Percentiles rank a stretch among this genome's conserved stretches.
phyloP scores from a whole-genome alignment of 495 filamentous ascomycete species.

The Mytilinidion resinicola region DNA sequence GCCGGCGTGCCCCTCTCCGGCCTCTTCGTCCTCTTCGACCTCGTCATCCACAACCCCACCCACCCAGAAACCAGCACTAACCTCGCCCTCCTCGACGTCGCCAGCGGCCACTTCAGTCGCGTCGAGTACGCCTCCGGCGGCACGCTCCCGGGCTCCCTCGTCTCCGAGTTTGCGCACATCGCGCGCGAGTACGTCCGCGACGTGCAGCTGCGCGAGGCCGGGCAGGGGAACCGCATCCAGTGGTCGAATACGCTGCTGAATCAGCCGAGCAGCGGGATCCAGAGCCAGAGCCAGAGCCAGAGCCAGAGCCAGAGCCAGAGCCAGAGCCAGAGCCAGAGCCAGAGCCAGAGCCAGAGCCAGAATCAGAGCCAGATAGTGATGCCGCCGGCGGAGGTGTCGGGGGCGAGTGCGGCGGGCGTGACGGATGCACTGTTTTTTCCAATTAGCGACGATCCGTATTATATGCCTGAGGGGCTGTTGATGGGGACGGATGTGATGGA shows the following conservation, averaged over 20 bases:
- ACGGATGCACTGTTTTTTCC: not conserved
- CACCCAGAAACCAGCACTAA: not conserved
- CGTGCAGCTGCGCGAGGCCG: not conserved
- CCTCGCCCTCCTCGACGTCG: not conserved
- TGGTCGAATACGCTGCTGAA: not conserved
- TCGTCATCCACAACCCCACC: not conserved
- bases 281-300: not conserved
- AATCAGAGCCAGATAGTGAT: not conserved
- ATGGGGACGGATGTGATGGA: not conserved
- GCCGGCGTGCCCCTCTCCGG: not conserved
- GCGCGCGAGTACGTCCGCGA: not conserved
- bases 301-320: not conserved
- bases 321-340: not conserved
- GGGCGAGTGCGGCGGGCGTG: too few relatives aligned
- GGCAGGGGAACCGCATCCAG: not conserved
- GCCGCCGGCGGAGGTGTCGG: too few relatives aligned
- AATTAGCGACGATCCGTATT: not conserved
- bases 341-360: not conserved
- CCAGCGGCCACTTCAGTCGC: not conserved
- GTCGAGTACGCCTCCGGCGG: not conserved
- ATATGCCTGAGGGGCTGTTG: not conserved
- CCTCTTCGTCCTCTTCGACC: not conserved
- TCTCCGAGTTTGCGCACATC: not conserved
- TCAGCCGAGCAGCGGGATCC: not conserved
- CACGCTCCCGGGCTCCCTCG: not conserved